Percentiles rank a stretch among this genome's conserved stretches.
Conservation (phyloP, 2,329 filamentous ascomycete genomes). For the Penicillium brevicompactum region DNA sequence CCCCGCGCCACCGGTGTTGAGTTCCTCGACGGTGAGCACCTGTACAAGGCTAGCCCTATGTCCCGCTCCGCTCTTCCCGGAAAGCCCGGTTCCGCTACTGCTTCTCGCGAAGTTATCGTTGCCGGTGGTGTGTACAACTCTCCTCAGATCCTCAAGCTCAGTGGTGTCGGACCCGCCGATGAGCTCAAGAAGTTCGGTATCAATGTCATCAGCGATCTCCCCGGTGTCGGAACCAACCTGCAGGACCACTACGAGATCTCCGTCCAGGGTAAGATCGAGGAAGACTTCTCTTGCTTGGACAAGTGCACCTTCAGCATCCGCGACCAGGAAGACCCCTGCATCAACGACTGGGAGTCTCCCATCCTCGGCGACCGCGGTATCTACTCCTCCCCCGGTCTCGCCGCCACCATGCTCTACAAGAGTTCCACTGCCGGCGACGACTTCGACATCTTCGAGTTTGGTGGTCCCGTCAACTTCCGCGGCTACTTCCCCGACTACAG, state of each 20-base stretch:
- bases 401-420: conserved; percentile 48
- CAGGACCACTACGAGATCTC: conserved; percentile 56
- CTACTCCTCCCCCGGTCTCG: conserved; percentile 55
- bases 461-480: conserved; percentile 58
- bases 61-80: conserved; percentile 30
- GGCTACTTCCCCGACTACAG: conserved; percentile 51
- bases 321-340: conserved; percentile 41
- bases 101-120: conserved; percentile 50
- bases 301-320: conserved; percentile 32
- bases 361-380: conserved; percentile 40
- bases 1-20: conserved; percentile 54
- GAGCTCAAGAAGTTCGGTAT: conserved; percentile 60
- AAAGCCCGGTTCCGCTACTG: conserved; percentile 43
- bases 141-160: conserved; percentile 66
- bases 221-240: conserved; percentile 66
- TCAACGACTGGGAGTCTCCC: conserved; percentile 45
- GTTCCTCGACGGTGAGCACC: conserved; percentile 49
- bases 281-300: conserved; percentile 41
- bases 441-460: conserved; percentile 57
- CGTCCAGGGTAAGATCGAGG: conserved; percentile 54
- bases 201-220: conserved; percentile 55
- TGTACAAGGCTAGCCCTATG: conserved; percentile 52
- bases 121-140: conserved; percentile 62
- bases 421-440: conserved; percentile 44
- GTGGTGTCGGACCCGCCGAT: conserved; percentile 60